Base-by-base conservation (phyloP, 805 yeast species). In the Metschnikowia proteae region DNA sequence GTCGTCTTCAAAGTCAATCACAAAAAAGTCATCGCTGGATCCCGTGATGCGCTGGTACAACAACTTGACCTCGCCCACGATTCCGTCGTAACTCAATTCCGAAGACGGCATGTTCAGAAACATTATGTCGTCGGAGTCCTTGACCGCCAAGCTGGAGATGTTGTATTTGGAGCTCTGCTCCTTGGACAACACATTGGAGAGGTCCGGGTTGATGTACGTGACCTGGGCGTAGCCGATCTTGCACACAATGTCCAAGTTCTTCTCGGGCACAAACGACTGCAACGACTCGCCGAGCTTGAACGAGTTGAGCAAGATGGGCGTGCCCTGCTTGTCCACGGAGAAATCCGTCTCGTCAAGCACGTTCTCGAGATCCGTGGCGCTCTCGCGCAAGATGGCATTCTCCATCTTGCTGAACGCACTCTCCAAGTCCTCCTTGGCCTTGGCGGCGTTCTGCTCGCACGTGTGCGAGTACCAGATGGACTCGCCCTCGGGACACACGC, bases 1-100 rank as follows among this genome's bases (percentile, higher is more conserved):
- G 22, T 90, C 97, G 64, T 92, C 98, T 67, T 92, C 97, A 62
- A 92, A 92, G 67, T 92, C 98, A 37, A 92, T 88, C 65, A 89
- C 96, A 63, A 92, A 92, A 70, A 94, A 94, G 67, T 92, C 98
- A 59, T 92, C 97, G 63, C 87, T 94, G 1, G 96, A 80, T 7
- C 98, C 98, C 8, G 94, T 95, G 53, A 92, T 83, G 48, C 78
- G 75, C 52, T 81, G 83, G 64, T 88, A 92, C 37, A 92, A 64
- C 22, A 80, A 70, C 62, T 82, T 86, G 5, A 91, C 89, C 52
- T 89, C 94, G 2, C 91, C 82, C 17, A 92, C 80, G 3, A 88
- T 80, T 29, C 97, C 98, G 64, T 92, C 97, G 65, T 90, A 92
- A 34, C 96, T 85, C 29, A 94, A 78, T 61, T 92, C 98, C 6